Base-by-base conservation (phyloP, 1,284 basidiomycete species). In the Leccinum solheimii region DNA sequence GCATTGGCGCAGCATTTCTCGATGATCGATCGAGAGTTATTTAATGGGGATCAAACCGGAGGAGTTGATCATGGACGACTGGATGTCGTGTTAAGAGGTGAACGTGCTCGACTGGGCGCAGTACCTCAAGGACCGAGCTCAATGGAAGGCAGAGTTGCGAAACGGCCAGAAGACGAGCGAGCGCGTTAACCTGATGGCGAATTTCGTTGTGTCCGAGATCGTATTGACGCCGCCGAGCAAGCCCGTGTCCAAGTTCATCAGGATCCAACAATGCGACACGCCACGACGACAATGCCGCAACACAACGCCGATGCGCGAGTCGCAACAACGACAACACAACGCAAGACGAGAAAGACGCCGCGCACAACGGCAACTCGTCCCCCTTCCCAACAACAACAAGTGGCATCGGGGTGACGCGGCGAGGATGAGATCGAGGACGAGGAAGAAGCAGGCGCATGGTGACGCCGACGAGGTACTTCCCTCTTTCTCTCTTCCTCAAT, bases 21-120 rank as follows among this genome's bases (percentile, higher is more conserved):
- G 11, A 87, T 95, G 81, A 94, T 97, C 69, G 94, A 97, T 66
- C 82, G 91, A 19, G 94, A 96, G 70, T 77, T 97, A 58, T 91
- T 95, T 72, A 86, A 10, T 91, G 69, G 83, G 84, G 21, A 83
- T 97, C 70, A 89, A 87, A 67, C 94, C 94, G 71, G 90, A 94
- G 69, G 93, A 95, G 69, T 79, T 95, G 11, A 86, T 93, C 34
- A 81, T 86, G 61, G 83, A 84, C 50, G 85, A 88, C 56, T 91
- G 88, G 87, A 80, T 83, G 69, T 78, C 79, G 10, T 81, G 82
- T 43, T 82, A 85, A 58, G 86, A 87, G 56, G 82, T 85, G 19
- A 84, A 92, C 68, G 84, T 94, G 16, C 79, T 90, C 9, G 93
- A 95, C 72, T 97, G 94, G 94, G 83, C 83, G 21, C 83, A 86